Evolutionary conservation across 1,139 yeast species (phyloP).

Genomic region (Lodderomyces elongisporus): DNA sequence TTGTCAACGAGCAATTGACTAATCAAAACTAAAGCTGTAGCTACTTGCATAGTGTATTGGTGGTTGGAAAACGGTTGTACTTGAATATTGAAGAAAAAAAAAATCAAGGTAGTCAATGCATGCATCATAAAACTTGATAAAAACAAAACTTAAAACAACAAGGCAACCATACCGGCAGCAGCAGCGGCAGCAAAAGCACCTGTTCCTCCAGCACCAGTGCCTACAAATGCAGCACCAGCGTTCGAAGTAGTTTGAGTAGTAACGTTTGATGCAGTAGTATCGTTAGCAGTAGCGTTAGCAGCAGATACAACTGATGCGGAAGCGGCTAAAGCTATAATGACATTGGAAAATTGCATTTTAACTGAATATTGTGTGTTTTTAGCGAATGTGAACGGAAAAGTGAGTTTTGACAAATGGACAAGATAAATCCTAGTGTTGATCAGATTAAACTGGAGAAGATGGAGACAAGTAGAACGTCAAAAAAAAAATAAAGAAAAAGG

Average conservation of each 20-base stretch:
- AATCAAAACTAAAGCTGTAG: too few relatives aligned
- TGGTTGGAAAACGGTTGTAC: too few relatives aligned
- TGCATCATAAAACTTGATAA: not conserved
- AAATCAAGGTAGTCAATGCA: too few relatives aligned
- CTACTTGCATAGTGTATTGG: too few relatives aligned
- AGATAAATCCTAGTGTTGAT: not conserved
- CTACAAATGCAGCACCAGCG: constrained; percentile 7
- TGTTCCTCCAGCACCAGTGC: constrained; percentile 11
- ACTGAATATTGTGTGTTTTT: too few relatives aligned
- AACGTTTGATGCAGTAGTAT: constrained; percentile 16
- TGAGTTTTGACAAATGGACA: not conserved
- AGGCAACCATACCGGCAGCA: constrained; percentile 47
- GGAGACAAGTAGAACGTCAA: constrained; percentile 1
- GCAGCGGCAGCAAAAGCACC: constrained; percentile 31
- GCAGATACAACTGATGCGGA: constrained; percentile 38
- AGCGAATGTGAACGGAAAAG: not conserved
- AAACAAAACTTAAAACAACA: constrained; percentile 29
- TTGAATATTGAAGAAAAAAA: too few relatives aligned
- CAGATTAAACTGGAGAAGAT: too few relatives aligned
- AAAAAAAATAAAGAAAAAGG: constrained; percentile 1
- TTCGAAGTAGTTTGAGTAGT: constrained; percentile 12
- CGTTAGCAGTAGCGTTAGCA: constrained; percentile 24
- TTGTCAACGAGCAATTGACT: too few relatives aligned
- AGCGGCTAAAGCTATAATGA: constrained; percentile 43
- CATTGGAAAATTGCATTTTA: constrained; percentile 44